phyloP scores from a whole-genome alignment of 2,329 filamentous ascomycete species.

The Dactylellina drechsleri region DNA sequence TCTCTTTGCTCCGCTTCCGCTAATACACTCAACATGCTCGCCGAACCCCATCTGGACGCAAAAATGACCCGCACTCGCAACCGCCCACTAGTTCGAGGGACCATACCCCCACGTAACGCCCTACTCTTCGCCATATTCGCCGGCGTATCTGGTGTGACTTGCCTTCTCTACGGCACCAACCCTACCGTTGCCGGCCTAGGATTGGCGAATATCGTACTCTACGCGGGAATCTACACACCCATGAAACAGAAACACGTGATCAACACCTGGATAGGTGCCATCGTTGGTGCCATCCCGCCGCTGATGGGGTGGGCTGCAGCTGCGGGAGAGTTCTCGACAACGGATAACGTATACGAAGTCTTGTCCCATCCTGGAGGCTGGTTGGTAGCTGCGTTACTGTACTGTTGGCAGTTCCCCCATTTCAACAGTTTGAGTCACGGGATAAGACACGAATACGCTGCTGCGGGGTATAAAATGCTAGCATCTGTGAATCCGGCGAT shows the following conservation, averaged over 20 bases:
- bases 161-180: conserved; percentile 89
- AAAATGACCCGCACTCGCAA: conserved; percentile 94
- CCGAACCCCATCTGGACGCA: conserved; percentile 88
- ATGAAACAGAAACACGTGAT: conserved; percentile 85
- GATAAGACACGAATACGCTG: conserved; percentile 88
- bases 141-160: conserved; percentile 74
- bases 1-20: conserved; percentile 88
- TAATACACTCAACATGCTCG: conserved; percentile 96
- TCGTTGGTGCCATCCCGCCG: conserved; percentile 92
- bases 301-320: conserved; percentile 98
- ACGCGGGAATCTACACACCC: conserved; percentile 91
- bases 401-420: conserved; percentile 98
- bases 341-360: conserved; percentile 30
- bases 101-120: conserved; percentile 77
- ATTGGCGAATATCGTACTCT: conserved; percentile 83
- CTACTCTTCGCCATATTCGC: conserved; percentile 80
- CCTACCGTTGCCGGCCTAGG: conserved; percentile 90
- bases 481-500: conserved; percentile 85
- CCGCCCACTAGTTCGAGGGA: conserved; percentile 82
- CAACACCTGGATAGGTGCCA: conserved; percentile 94
- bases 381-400: conserved; percentile 84
- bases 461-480: conserved; percentile 76
- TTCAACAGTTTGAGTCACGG: conserved; percentile 93
- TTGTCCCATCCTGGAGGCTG: conserved; percentile 74
- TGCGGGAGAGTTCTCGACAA: conserved; percentile 79